Percentiles rank a stretch among this genome's conserved stretches.
phyloP scores from a whole-genome alignment of 345 rosid genomes.

The Anacardium occidentale region DNA sequence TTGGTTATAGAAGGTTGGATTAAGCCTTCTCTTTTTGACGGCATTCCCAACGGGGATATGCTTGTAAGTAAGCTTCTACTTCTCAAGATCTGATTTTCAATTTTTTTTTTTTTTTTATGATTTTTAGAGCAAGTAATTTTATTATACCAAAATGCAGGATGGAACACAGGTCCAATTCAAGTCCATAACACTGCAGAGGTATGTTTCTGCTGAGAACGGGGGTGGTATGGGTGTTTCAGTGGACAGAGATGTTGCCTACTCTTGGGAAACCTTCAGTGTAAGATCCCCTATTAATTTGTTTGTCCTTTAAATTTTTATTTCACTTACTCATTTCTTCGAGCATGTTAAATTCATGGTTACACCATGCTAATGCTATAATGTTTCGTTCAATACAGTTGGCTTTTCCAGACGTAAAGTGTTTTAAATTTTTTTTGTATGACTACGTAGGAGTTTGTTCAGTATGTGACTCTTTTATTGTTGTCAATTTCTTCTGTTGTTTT shows the following conservation, averaged over 20 bases:
- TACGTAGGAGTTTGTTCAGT: neutral
- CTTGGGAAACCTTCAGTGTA: conserved; percentile 74
- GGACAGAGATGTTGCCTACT: conserved; percentile 48
- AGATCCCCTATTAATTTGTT: conserved; percentile 22
- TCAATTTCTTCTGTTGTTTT: neutral
- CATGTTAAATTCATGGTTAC: neutral
- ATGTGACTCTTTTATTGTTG: neutral
- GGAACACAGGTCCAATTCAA: conserved; percentile 68
- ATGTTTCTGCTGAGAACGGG: conserved; percentile 61
- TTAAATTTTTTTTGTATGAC: neutral
- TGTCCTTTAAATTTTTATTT: conserved; percentile 2
- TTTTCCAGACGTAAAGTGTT: neutral
- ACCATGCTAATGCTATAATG: neutral
- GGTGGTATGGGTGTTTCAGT: conserved; percentile 61
- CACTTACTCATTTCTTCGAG: neutral
- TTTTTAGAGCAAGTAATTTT: neutral
- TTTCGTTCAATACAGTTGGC: neutral
- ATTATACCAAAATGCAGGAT: conserved; percentile 42
- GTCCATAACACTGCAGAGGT: conserved; percentile 56
- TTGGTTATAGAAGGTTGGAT: conserved; percentile 84
- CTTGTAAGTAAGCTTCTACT: conserved; percentile 45
- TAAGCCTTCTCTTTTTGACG: conserved; percentile 71
- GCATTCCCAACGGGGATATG: conserved; percentile 71
- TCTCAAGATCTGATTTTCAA: neutral
- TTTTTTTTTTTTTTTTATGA: neutral